Percentiles rank a stretch among this genome's conserved stretches.
phyloP scores from a whole-genome alignment of 345 rosid genomes.

The Citrus australasica region DNA sequence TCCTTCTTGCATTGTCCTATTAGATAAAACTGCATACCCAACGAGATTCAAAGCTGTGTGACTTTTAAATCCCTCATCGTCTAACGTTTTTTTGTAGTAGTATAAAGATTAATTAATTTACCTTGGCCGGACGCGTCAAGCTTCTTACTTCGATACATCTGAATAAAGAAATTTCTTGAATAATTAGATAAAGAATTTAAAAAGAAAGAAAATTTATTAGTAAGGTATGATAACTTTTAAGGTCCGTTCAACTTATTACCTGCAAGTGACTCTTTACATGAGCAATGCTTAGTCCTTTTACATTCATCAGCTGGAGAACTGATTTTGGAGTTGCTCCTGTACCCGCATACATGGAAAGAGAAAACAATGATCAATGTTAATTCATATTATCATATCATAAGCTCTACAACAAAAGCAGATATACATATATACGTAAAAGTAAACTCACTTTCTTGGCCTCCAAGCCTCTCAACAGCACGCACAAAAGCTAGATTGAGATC shows the following conservation, averaged over 20 bases:
- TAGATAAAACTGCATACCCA: conserved; percentile 17
- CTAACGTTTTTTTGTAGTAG: too few species aligned
- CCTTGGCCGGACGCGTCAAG: conserved; percentile 69
- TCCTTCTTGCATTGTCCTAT: conserved; percentile 20
- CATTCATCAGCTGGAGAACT: conserved; percentile 87
- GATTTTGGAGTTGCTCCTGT: conserved; percentile 83
- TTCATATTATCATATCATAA: too few species aligned
- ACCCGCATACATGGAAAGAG: neutral
- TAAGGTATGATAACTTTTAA: too few species aligned
- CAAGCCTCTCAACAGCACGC: conserved; percentile 74
- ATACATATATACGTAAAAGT: neutral
- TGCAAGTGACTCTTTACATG: conserved; percentile 94
- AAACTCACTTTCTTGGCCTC: conserved; percentile 79
- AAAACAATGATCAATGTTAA: neutral
- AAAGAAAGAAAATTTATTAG: too few species aligned
- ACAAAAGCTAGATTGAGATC: conserved; percentile 77
- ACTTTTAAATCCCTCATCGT: neutral
- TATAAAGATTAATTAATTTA: conserved; percentile 5
- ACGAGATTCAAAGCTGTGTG: neutral
- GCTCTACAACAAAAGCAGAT: neutral
- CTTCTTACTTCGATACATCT: conserved; percentile 94
- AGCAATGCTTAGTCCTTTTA: conserved; percentile 80
- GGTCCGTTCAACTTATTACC: conserved; percentile 26
- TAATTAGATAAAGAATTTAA: too few species aligned
- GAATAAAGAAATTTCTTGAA: neutral